These are phyloP conservation scores for Scleroderma citrinum DNA, from an alignment of 768 basidiomycete species.

Conservation along the genomic window DNA sequence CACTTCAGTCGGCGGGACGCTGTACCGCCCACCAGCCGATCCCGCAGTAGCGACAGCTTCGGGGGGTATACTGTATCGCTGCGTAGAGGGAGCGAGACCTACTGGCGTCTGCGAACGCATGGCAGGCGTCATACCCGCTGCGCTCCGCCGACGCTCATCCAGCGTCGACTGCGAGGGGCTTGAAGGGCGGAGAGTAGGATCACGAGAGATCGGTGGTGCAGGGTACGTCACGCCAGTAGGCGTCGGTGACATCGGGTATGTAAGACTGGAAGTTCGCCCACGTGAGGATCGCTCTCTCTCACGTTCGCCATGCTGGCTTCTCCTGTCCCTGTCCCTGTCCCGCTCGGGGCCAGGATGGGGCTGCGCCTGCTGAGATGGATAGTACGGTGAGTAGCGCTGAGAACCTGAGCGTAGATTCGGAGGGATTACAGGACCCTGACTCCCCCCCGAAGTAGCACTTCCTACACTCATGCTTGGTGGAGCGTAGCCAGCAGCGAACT, in stretches of 20 bases:
- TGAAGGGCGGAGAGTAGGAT: constrained; percentile 1
- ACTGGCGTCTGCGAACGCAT: constrained; percentile 8
- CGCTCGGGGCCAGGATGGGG: constrained; percentile 7
- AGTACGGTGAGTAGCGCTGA: constrained; percentile 8
- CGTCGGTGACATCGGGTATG: constrained; percentile 22
- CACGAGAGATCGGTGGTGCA: constrained; percentile 23
- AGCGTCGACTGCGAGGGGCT: constrained; percentile 15
- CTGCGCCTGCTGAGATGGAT: constrained; percentile 9
- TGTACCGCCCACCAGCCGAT: constrained; percentile 1
- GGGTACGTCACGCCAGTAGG: constrained; percentile 23
- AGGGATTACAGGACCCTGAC: constrained; percentile 21
- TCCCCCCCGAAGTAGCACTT: background rate
- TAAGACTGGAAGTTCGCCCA: constrained; percentile 6
- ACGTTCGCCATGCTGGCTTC: background rate
- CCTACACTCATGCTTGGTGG: constrained; percentile 1
- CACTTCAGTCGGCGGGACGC: background rate
- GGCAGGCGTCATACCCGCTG: constrained; percentile 23
- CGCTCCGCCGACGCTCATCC: constrained; percentile 20
- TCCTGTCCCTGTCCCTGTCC: constrained; percentile 16
- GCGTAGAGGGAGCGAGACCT: constrained; percentile 5
- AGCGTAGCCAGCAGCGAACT: constrained; percentile 9
- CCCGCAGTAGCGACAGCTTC: constrained; percentile 8
- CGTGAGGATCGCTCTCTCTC: background rate
- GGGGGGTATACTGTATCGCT: background rate
- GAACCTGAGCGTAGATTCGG: constrained; percentile 3